Conservation (phyloP, 2,329 filamentous ascomycete species). For the Arachnomyces sp. region DNA sequence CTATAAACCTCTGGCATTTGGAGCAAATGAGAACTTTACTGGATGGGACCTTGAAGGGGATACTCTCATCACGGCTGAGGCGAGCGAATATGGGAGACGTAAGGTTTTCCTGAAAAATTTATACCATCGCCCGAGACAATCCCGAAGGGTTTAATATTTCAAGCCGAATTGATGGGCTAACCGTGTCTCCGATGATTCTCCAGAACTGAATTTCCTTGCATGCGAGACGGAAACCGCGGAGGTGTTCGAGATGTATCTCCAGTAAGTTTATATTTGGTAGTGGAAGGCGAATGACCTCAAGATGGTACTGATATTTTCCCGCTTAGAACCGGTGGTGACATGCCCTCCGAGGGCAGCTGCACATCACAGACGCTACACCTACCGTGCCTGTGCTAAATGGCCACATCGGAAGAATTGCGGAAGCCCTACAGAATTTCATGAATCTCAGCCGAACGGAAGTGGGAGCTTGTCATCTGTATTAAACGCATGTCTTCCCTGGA, state of each 20-base stretch:
- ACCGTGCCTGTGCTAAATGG: slow-evolving; percentile 42
- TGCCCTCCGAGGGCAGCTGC: slow-evolving; percentile 45
- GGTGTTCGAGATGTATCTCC: slow-evolving; percentile 44
- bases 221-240: slow-evolving; percentile 39
- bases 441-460: too few species aligned
- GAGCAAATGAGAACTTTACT: slow-evolving; percentile 34
- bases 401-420: too few species aligned
- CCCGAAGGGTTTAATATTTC: slow-evolving; percentile 1
- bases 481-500: too few species aligned
- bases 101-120: slow-evolving; percentile 8
- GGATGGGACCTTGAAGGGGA: slow-evolving; percentile 46
- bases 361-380: slow-evolving; percentile 51
- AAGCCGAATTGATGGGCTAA: neutral
- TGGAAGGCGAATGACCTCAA: too few species aligned
- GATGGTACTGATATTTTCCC: too few species aligned
- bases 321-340: slow-evolving; percentile 38
- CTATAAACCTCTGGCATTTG: slow-evolving; percentile 47
- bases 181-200: neutral
- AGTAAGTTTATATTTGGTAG: slow-evolving; percentile 16
- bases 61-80: slow-evolving; percentile 41
- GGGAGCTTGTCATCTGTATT: too few species aligned
- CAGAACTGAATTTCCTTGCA: slow-evolving; percentile 47
- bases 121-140: too few species aligned
- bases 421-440: too few species aligned
- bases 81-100: slow-evolving; percentile 39